Conservation (phyloP, 179 eudicot species). For the Heliamphora pulchella region DNA sequence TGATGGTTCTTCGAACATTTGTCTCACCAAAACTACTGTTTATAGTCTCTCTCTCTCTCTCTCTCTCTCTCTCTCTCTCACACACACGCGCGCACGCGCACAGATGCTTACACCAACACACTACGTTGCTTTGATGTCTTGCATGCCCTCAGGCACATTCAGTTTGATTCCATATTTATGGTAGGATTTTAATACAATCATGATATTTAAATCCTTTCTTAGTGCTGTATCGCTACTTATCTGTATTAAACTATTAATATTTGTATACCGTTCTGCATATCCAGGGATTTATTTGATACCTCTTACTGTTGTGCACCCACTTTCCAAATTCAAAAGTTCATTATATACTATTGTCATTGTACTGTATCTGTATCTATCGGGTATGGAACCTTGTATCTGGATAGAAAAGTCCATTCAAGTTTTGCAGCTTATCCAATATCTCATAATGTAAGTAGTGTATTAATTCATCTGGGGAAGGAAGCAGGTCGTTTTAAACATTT, state of each 20-base stretch:
- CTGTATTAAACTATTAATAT: background rate
- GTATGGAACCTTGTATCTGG: background rate
- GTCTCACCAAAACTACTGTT: background rate
- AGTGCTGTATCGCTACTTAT: background rate
- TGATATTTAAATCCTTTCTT: background rate
- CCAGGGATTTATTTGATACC: background rate
- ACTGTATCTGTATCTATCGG: too few relatives aligned
- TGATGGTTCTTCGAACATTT: background rate
- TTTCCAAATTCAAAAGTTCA: background rate
- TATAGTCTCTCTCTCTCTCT: background rate
- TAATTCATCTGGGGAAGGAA: background rate
- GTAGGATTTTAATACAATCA: background rate
- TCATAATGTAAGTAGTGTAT: constrained; percentile 1
- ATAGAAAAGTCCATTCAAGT: background rate
- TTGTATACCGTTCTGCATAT: background rate
- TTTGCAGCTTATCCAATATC: background rate
- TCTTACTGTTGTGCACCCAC: background rate
- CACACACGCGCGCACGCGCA: background rate
- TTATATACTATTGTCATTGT: background rate
- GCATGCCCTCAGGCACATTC: background rate
- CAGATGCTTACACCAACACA: background rate
- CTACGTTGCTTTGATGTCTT: background rate
- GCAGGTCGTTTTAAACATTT: background rate
- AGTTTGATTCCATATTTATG: background rate
- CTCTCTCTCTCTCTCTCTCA: background rate